Percentiles rank a stretch among this genome's conserved stretches.
phyloP scores from a whole-genome alignment of 176 grass and related monocot genomes.

The Paspalum vaginatum region DNA sequence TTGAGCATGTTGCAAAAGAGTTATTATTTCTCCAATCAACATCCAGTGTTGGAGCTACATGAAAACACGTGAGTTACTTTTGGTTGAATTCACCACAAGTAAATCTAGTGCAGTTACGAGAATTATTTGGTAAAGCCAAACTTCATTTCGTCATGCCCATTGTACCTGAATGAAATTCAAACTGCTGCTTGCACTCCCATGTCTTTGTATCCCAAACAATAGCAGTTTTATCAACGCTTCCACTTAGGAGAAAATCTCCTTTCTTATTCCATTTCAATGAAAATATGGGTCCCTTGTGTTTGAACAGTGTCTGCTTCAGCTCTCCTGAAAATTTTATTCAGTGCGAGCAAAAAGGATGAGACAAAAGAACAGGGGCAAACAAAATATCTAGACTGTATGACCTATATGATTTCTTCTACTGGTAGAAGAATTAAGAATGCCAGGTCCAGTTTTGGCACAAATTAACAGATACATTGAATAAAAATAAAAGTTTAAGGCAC shows the following conservation, averaged over 20 bases:
- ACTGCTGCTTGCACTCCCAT: conserved; percentile 97
- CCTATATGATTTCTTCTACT: not conserved
- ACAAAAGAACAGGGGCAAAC: conserved; percentile 24
- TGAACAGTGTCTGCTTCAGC: conserved; percentile 86
- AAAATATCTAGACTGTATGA: not conserved
- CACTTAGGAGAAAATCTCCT: conserved; percentile 94
- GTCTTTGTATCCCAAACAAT: conserved; percentile 99
- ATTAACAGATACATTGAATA: not conserved
- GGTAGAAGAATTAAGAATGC: not conserved
- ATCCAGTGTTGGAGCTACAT: conserved; percentile 90
- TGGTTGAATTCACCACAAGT: not conserved
- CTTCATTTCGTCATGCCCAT: not conserved
- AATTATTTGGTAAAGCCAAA: conserved; percentile 26
- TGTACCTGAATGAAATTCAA: conserved; percentile 96
- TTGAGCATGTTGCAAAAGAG: conserved; percentile 97
- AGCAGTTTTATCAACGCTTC: conserved; percentile 98
- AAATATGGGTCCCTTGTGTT: conserved; percentile 97
- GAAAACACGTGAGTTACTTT: conserved; percentile 37
- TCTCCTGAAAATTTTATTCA: conserved; percentile 64
- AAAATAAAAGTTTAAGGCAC: not conserved
- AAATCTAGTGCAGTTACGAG: not conserved
- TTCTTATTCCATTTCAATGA: conserved; percentile 99
- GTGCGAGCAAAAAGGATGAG: not conserved
- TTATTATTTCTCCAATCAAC: conserved; percentile 99
- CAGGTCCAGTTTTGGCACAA: not conserved